Evolutionary conservation across 1,284 basidiomycete species (phyloP), one percentile per base, ranked within the genome.

Genomic region (Somion occarium): DNA sequence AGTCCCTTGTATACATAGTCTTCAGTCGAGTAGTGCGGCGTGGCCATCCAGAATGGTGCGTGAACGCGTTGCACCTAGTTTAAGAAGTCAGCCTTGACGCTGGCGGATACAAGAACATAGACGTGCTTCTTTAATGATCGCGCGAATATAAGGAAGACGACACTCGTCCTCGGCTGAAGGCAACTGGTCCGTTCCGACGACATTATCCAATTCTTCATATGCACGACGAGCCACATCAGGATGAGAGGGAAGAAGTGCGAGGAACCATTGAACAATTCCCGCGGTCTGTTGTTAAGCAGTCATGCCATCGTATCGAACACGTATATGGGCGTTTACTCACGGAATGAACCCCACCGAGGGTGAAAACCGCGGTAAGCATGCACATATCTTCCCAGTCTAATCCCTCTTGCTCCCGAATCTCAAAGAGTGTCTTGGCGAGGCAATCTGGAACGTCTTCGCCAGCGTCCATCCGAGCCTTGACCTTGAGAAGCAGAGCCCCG

Each of bases 321-420:
- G 20, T 9, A 41, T 41, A 18, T n/a, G 20, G 25, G 5, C n/a
- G 18, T 18, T 41, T 9, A 49, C 66, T 1, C 46, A 70, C 69
- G 39, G 71, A 68, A 48, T 72, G 68, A 5, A 73, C 66, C 11
- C 71, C 71, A 3, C 67, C 71, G 18, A 73, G 66, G 59, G 69
- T 72, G 54, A 73, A 73, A 1, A 64, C 70, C 1, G 67, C 60
- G 13, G 69, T 65, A 11, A 73, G 60, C 47, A 73, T 72, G 3
- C 62, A 51, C 63, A 71, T 63, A 53, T 73, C 71, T 18, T 69
- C 52, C 56, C 63, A 56, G 48, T 69, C 65, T 4, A 72, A 55
- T n/a, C 62, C 52, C 46, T 70, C 69, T 45, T 66, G 54, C 13
- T 67, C 61, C 38, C 54, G 61, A 9, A 53, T 54, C 7, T 60